Evolutionary conservation across 805 yeast species (phyloP).

Genomic region (Kazachstania africana): DNA sequence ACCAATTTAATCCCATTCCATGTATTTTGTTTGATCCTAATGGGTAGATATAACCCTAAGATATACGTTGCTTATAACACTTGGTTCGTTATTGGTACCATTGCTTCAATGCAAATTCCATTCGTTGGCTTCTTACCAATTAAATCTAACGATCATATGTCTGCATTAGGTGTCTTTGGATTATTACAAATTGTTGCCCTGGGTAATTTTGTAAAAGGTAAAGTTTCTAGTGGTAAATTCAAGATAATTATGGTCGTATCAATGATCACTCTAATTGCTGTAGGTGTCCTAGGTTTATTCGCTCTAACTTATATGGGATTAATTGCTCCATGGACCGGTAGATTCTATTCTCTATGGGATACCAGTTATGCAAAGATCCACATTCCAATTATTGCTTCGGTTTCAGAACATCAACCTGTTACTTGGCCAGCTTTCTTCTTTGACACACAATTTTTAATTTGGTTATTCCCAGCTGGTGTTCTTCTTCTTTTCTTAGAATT

Average conservation of each 20-base stretch:
- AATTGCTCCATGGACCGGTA: constrained; percentile 99
- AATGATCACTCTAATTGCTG: constrained; percentile 37
- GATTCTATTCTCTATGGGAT: constrained; percentile 97
- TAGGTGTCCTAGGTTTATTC: constrained; percentile 64
- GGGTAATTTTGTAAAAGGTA: constrained; percentile 68
- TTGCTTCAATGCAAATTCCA: constrained; percentile 98
- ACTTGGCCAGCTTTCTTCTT: constrained; percentile 98
- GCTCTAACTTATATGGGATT: constrained; percentile 79
- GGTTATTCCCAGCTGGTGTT: constrained; percentile 98
- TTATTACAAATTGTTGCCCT: constrained; percentile 80
- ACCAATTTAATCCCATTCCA: constrained; percentile 95
- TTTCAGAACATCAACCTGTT: constrained; percentile 99
- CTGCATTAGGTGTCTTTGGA: constrained; percentile 95
- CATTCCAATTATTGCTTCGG: constrained; percentile 97
- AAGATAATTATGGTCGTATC: constrained; percentile 53
- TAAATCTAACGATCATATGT: constrained; percentile 96
- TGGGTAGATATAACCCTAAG: constrained; percentile 86
- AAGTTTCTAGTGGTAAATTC: constrained; percentile 55
- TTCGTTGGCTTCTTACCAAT: constrained; percentile 96
- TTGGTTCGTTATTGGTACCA: constrained; percentile 95
- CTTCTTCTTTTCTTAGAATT: constrained; percentile 83
- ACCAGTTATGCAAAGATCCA: constrained; percentile 95
- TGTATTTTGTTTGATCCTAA: constrained; percentile 74
- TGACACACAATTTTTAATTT: constrained; percentile 82
- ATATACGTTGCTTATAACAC: constrained; percentile 87